Evolutionary conservation across 257 asterid species (phyloP).

Genomic region (Orobanche coerulescens): DNA sequence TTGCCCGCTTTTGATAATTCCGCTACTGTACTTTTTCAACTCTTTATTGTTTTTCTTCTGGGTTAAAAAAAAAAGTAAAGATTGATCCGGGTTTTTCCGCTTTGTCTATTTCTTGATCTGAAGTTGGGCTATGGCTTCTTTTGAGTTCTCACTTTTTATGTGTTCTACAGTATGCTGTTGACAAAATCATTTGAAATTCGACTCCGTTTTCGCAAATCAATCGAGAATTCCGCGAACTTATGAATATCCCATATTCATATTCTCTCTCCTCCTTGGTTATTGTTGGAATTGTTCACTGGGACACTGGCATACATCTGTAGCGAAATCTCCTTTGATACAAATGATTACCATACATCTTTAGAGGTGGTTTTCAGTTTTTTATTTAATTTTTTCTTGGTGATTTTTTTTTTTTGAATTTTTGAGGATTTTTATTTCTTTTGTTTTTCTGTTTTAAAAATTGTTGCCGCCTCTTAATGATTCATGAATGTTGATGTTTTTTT

Average conservation of each 20-base stretch:
- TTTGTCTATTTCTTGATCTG: constrained; percentile 11
- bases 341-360: too few species aligned
- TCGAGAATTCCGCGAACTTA: constrained; percentile 14
- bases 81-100: background rate
- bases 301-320: background rate
- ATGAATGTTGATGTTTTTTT: constrained; percentile 11
- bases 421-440: too few species aligned
- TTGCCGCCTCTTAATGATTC: constrained; percentile 16
- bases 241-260: constrained; percentile 15
- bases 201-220: constrained; percentile 11
- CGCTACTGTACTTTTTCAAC: background rate
- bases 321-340: constrained; percentile 2
- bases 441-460: background rate
- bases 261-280: constrained; percentile 3
- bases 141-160: constrained; percentile 3
- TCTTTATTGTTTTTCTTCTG: background rate
- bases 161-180: constrained; percentile 3
- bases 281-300: background rate
- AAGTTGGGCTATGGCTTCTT: background rate
- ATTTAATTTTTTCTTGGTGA: too few species aligned
- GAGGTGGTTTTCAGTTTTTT: too few species aligned
- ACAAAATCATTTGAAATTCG: constrained; percentile 13
- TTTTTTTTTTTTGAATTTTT: too few species aligned
- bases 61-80: background rate
- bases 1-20: background rate